Percentiles rank a stretch among this genome's conserved stretches.
Evolutionary conservation across 2,329 filamentous ascomycete genomes (phyloP).

Genomic region (Didymella keratinophila): DNA sequence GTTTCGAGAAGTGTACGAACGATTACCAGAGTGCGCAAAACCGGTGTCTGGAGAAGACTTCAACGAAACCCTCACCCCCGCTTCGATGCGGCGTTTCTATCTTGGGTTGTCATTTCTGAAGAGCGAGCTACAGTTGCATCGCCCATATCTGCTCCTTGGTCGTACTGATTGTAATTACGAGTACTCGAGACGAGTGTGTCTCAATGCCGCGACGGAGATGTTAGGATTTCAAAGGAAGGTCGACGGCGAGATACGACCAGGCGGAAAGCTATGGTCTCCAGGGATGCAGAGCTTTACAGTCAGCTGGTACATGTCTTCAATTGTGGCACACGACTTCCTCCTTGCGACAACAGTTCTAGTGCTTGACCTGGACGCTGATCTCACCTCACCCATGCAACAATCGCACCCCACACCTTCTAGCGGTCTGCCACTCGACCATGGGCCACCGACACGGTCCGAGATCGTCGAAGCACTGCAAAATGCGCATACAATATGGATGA

Average conservation of each 20-base stretch:
- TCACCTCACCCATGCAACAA: constrained; percentile 26
- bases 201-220: constrained; percentile 56
- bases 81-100: constrained; percentile 40
- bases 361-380: constrained; percentile 51
- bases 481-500: constrained; percentile 37
- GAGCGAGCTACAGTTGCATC: constrained; percentile 48
- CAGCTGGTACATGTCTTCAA: constrained; percentile 55
- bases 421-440: constrained; percentile 29
- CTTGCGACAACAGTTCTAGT: constrained; percentile 59
- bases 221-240: constrained; percentile 56
- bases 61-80: constrained; percentile 17
- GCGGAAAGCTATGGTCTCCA: constrained; percentile 41
- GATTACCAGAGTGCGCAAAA: constrained; percentile 32
- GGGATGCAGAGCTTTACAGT: constrained; percentile 50
- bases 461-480: constrained; percentile 34
- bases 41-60: constrained; percentile 25
- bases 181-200: constrained; percentile 54
- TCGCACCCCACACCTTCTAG: constrained; percentile 2
- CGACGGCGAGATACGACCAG: constrained; percentile 52
- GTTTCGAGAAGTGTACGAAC: constrained; percentile 33
- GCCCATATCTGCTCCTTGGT: constrained; percentile 47
- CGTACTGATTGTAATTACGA: constrained; percentile 48
- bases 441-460: constrained; percentile 35
- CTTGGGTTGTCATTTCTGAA: constrained; percentile 46
- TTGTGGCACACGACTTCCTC: constrained; percentile 58